Percentiles rank a stretch among this genome's conserved stretches.
phyloP scores from a whole-genome alignment of 1,284 basidiomycete genomes.

The Moniliophthora roreri region DNA sequence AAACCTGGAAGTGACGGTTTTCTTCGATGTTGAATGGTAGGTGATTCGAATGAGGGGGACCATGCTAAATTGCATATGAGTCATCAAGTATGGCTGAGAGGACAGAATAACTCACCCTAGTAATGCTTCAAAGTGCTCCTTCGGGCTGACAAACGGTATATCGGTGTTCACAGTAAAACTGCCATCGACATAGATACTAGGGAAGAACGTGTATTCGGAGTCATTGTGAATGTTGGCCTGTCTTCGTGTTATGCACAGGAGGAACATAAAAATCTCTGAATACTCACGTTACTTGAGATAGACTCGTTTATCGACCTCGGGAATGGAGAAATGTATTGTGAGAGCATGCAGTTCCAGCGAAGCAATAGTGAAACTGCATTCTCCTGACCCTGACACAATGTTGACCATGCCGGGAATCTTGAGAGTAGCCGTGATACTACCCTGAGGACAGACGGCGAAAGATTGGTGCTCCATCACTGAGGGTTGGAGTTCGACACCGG shows the following conservation, averaged over 20 bases:
- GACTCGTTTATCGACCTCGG: slow-evolving; percentile 28
- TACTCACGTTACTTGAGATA: slow-evolving; percentile 28
- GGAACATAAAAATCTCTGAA: no score
- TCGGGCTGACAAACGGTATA: slow-evolving; percentile 31
- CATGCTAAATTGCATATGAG: slow-evolving; percentile 11
- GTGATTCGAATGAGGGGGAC: slow-evolving; percentile 23
- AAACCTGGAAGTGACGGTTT: slow-evolving; percentile 20
- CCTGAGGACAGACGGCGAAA: slow-evolving; percentile 18
- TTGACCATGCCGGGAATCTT: slow-evolving; percentile 29
- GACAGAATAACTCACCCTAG: slow-evolving; percentile 10
- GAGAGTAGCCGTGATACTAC: slow-evolving; percentile 30
- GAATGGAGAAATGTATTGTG: slow-evolving; percentile 34
- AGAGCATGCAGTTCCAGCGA: slow-evolving; percentile 28
- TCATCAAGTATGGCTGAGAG: no score
- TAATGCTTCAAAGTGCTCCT: slow-evolving; percentile 20
- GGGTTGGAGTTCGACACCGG: no score
- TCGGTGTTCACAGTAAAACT: slow-evolving; percentile 32
- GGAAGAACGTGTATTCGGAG: slow-evolving; percentile 36
- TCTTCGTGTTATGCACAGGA: background rate
- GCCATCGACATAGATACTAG: slow-evolving; percentile 38
- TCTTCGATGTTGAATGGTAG: slow-evolving; percentile 28
- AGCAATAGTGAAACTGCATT: slow-evolving; percentile 31
- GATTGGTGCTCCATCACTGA: slow-evolving; percentile 2
- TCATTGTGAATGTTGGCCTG: slow-evolving; percentile 37
- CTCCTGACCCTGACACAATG: slow-evolving; percentile 29